Conservation (phyloP, 495 filamentous ascomycete genomes). For the Amorphotheca resinae region DNA sequence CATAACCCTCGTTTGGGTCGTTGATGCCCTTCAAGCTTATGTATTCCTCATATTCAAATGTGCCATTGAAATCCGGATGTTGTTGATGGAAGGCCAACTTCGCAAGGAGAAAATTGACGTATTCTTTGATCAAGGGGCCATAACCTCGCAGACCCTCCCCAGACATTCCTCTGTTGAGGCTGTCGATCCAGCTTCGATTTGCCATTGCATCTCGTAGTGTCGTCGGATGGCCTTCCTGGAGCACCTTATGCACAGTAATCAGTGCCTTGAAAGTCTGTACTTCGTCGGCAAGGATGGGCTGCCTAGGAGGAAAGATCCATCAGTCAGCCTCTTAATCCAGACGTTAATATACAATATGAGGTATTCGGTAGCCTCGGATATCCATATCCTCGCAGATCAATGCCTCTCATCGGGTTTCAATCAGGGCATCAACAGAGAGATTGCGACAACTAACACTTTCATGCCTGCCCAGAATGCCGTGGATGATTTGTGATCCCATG, state of each 20-base stretch:
- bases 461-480: conserved; percentile 94
- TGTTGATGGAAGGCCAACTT: conserved; percentile 91
- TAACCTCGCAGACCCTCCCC: conserved; percentile 89
- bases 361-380: neutral
- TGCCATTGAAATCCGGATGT: conserved; percentile 96
- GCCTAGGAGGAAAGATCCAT: conserved; percentile 35
- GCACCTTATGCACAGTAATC: conserved; percentile 87
- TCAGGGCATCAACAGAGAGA: neutral
- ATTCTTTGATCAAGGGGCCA: conserved; percentile 83
- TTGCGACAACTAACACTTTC: conserved; percentile 65
- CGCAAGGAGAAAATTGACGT: conserved; percentile 84
- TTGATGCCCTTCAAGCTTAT: conserved; percentile 96
- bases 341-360: neutral
- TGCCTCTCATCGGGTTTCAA: neutral
- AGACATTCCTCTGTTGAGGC: conserved; percentile 68
- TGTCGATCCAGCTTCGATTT: conserved; percentile 84
- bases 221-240: conserved; percentile 89
- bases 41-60: conserved; percentile 98
- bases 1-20: conserved; percentile 97
- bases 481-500: conserved; percentile 98
- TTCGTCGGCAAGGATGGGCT: conserved; percentile 91
- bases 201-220: conserved; percentile 80
- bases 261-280: conserved; percentile 89
- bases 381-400: neutral
- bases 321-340: conserved; percentile 4